phyloP scores from a whole-genome alignment of 1,284 basidiomycete genomes.

The Trichosporon sp. region DNA sequence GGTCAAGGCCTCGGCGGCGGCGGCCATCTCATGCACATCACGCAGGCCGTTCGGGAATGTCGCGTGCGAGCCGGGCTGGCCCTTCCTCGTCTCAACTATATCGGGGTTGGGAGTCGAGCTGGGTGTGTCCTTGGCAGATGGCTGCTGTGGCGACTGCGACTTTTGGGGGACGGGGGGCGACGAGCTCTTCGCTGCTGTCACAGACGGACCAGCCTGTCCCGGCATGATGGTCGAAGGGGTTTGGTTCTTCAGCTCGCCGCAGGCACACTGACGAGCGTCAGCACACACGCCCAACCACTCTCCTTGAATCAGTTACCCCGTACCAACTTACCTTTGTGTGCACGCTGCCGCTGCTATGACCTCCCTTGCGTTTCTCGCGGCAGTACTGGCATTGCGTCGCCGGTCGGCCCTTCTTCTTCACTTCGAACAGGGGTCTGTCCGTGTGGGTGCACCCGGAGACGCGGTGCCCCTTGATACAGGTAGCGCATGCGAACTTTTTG shows the following conservation, averaged over 20 bases:
- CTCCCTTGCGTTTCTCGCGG: conserved; percentile 70
- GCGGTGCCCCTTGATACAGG: conserved; percentile 80
- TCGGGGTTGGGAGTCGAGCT: conserved; percentile 9
- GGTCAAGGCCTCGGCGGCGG: conserved; percentile 51
- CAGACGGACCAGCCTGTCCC: conserved; percentile 1
- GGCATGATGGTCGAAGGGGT: conserved; percentile 25
- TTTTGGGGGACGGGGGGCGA: conserved; percentile 1
- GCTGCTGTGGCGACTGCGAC: conserved; percentile 11
- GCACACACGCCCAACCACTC: conserved; percentile 4
- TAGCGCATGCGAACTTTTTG: conserved; percentile 71
- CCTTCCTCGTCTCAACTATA: conserved; percentile 46
- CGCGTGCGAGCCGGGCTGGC: conserved; percentile 47
- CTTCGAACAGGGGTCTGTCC: conserved; percentile 74
- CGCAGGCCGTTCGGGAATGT: conserved; percentile 56
- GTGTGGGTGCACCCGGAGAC: conserved; percentile 75
- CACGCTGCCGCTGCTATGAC: conserved; percentile 33
- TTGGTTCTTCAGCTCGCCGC: conserved; percentile 42
- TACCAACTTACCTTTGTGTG: conserved; percentile 48
- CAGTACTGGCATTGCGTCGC: conserved; percentile 78
- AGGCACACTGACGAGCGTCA: conserved; percentile 44
- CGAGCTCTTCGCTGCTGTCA: conserved; percentile 58
- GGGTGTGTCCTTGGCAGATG: background rate
- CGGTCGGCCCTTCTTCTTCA: conserved; percentile 76
- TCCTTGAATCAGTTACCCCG: background rate
- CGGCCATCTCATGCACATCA: conserved; percentile 56